Base-by-base conservation (phyloP, 495 filamentous ascomycete genomes). In the Penicillium fimorum region DNA sequence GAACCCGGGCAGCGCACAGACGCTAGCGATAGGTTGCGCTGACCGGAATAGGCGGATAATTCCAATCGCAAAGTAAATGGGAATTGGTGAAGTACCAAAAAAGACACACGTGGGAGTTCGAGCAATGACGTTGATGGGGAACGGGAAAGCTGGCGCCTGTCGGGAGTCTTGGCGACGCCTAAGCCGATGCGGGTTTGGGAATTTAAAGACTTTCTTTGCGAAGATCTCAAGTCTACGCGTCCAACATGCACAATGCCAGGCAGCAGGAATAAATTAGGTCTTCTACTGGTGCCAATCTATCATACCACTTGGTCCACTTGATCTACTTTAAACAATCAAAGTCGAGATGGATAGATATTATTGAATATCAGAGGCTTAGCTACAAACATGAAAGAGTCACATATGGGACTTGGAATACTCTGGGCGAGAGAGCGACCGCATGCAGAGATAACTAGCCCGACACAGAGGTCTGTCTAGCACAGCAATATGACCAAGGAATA, bases 81-180 rank as follows among this genome's bases (percentile, higher is more conserved):
- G 22, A 37, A 25, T 54, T 47, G 41, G 42, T 38, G 42, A 38
- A 54, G 51, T 32, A 46, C 41, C 41, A 32, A 53, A 53, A 47
- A 35, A 38, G 51, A 38, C 17, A 46, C 61, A 64, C 59, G 61
- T 65, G 59, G 59, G 61, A 51, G 44, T 53, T 25, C 22, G 60
- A 43, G 57, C 68, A 68, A 73, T 73, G 70, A 73, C 70, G 70
- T 73, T 66, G 62, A 57, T 50, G 55, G 61, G 69, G 67, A 72
- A 57, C 48, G 55, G 61, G 67, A 70, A 73, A 68, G 70, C 56
- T 72, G 67, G 67, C 66, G 69, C 72, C 69, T 75, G 69, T 66
- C 59, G 29, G 17, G 32, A 57, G 57, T 64, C 65, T 69, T 66
- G 67, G 64, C 62, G 57, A 62, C 60, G 58, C 67, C 55, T 62